Evolutionary conservation across 2,329 filamentous ascomycete species (phyloP).

Genomic region (Colletotrichum siamense): DNA sequence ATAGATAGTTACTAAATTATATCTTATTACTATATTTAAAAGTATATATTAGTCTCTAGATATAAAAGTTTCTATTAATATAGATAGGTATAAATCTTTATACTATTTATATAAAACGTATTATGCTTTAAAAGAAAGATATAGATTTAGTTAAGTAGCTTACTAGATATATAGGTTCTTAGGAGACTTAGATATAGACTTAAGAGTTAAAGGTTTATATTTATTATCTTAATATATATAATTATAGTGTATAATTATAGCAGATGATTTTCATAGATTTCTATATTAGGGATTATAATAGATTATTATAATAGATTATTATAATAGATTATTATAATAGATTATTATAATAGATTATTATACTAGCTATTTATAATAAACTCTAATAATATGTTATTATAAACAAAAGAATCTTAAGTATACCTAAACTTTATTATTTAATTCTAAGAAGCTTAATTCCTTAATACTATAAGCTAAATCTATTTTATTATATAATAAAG

Average conservation of each 20-base stretch:
- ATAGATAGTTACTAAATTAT: background rate
- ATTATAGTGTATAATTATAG: too few relatives aligned
- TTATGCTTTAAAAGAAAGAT: background rate
- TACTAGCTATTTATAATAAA: background rate
- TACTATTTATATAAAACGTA: background rate
- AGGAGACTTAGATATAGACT: background rate
- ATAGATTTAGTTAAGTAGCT: background rate
- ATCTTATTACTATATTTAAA: background rate
- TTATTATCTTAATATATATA: too few relatives aligned
- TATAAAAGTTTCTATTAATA: background rate
- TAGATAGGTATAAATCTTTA: background rate
- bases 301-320: background rate
- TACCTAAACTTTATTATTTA: too few relatives aligned
- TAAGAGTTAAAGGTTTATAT: background rate
- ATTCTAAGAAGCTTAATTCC: too few relatives aligned
- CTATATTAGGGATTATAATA: too few relatives aligned
- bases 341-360: too few relatives aligned
- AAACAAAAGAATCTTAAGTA: too few relatives aligned
- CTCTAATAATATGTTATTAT: too few relatives aligned
- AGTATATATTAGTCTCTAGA: background rate
- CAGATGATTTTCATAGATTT: too few relatives aligned
- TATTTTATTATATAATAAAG: too few relatives aligned
- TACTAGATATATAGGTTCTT: background rate
- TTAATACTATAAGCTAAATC: too few relatives aligned
- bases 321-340: too few relatives aligned